These are phyloP conservation scores for Diaporthe batatas DNA, from an alignment of 2,329 filamentous ascomycete species.

Conservation along the genomic window DNA sequence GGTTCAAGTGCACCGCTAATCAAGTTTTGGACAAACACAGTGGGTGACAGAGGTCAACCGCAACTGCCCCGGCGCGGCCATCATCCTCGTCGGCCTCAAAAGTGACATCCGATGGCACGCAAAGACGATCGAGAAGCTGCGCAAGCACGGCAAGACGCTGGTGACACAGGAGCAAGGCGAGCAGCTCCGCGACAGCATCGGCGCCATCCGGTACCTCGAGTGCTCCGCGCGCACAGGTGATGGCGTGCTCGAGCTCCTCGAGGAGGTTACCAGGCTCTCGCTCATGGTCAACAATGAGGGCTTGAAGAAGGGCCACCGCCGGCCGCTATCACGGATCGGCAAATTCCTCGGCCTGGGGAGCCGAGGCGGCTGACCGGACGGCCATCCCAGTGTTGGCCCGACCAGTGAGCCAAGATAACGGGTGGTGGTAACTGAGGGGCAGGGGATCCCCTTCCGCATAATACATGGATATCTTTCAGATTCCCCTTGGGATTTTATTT, in stretches of 20 bases:
- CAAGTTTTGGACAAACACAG: neutral
- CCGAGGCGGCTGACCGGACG: neutral
- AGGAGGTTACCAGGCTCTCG: conserved; percentile 39
- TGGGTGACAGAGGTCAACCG: conserved; percentile 42
- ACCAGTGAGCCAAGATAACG: too few species aligned
- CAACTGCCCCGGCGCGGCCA: conserved; percentile 41
- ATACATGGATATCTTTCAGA: neutral
- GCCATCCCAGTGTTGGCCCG: neutral
- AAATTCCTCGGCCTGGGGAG: conserved; percentile 39
- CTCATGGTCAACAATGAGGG: conserved; percentile 36
- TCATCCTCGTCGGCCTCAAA: conserved; percentile 42
- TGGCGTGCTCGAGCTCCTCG: conserved; percentile 41
- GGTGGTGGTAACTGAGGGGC: neutral
- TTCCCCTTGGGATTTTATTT: neutral
- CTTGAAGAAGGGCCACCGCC: conserved; percentile 23
- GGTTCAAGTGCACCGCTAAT: neutral
- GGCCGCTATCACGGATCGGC: conserved; percentile 41
- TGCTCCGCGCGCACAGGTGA: conserved; percentile 42
- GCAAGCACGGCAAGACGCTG: conserved; percentile 37
- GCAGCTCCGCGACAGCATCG: conserved; percentile 42
- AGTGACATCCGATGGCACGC: conserved; percentile 41
- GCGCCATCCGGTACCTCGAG: conserved; percentile 41
- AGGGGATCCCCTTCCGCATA: neutral
- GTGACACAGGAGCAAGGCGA: conserved; percentile 41
- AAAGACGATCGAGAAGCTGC: conserved; percentile 40